Evolutionary conservation across 805 yeast species (phyloP), one percentile per base, ranked within the genome.

Genomic region (Wickerhamomyces chaumierensis): DNA sequence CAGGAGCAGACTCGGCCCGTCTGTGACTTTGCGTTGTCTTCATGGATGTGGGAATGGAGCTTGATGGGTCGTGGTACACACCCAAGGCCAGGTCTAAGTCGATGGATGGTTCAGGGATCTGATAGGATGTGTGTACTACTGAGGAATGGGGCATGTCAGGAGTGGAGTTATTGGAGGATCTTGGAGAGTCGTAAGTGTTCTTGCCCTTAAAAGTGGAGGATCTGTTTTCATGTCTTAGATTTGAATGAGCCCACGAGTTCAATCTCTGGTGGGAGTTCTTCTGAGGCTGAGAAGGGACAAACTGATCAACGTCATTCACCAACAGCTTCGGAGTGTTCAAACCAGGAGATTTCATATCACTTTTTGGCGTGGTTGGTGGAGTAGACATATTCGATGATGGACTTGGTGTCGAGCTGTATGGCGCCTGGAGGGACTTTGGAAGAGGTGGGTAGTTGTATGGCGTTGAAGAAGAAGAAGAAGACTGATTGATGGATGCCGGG

Each of bases 1-100:
- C 75, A 6, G 78, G 78, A 0, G 79, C 78, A 32, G 75, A 68
- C 51, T 73, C 79, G 1, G 76, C 61, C 41, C 78, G 61, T 48
- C 75, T 62, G 49, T 73, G 78, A 5, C 57, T 45, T 36, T 50
- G 43, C 33, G 56, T 56, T 53, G 53, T 44, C 44, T 53, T 42
- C 57, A 60, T 57, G 4, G 42, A 39, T 2, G 33, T 23, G 14
- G 5, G 17, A 4, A 38, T 37, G 12, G 38, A 46, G 12, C 40
- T 39, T 3, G 41, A 18, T 15, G 51, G 61, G 36, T 58, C 56
- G 37, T 53, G 51, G 35, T 47, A 48, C 15, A 64, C 53, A 33
- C 63, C 67, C 18, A 69, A 57, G 11, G 76, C 77, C 21, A 69
- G 68, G 43, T 75, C 80, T 36, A 75, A 53, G 45, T 75, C 78